Evolutionary conservation across 768 basidiomycete genomes (phyloP), one percentile per base, ranked within the genome.

Genomic region (Podaxis sp.): DNA sequence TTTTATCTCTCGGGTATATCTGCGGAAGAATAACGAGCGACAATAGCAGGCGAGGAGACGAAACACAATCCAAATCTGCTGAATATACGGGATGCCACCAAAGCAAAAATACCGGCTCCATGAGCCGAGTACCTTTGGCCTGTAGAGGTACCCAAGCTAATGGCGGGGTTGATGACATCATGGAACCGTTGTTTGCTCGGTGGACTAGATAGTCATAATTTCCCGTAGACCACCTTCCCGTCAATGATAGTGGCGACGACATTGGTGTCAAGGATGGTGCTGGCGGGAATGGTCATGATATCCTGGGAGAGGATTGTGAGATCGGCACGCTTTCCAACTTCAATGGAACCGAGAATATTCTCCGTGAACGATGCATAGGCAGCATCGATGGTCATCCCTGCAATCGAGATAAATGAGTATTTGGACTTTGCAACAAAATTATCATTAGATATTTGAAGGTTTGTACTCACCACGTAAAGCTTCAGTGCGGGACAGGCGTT

Each of bases 301-400:
- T 97, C 88, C 64, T 85, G 85, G 5, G 90, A 90, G 63, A 95
- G 80, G 15, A 97, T 78, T n/a, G 91, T 87, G 66, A 88, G 91
- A 73, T 98, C 95, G 5, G 93, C 95, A 33, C 82, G 79, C 70
- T 94, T 94, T 17, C 94, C 93, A 1, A 81, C 73, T 43, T 83
- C 82, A 41, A 97, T 80, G 3, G 91, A 91, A n/a, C 95, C 95
- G 8, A 92, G 79, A 2, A 69, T 75, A 46, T 81, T 69, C 67
- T 94, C 91, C 0, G 85, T 85, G 75, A 96, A 95, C 0, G 90
- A 89, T 15, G 95, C 94, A 71, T 90, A 94, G 0, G 94, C 94
- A 6, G 92, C 85, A 68, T 93, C 89, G 40, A 92, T 82, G 2
- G 94, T 96, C 87, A 96, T 91, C 19, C 93, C 89, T 91, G 65